Conservation (phyloP, 371 early-diverging fungal species). For the Conidiobolus incongruus region DNA sequence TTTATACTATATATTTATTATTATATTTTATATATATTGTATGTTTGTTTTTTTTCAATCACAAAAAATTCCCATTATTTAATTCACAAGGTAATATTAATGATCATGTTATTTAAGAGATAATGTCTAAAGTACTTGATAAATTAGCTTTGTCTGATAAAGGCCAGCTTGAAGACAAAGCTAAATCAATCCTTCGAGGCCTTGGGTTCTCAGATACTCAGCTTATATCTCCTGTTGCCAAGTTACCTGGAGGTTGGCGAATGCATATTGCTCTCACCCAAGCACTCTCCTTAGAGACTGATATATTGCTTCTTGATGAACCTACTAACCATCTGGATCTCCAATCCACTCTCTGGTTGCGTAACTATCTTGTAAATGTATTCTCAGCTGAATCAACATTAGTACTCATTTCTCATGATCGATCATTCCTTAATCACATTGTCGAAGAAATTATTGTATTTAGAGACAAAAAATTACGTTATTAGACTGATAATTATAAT, state of each 20-base stretch:
- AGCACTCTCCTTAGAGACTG: constrained; percentile 49
- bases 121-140: constrained; percentile 26
- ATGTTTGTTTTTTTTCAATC: no score
- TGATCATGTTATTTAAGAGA: constrained; percentile 9
- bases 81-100: background rate
- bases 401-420: constrained; percentile 62
- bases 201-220: constrained; percentile 28
- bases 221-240: constrained; percentile 12
- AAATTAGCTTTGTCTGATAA: constrained; percentile 17
- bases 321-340: constrained; percentile 68
- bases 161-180: constrained; percentile 26
- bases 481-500: constrained; percentile 52
- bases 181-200: constrained; percentile 27
- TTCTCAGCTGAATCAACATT: constrained; percentile 21
- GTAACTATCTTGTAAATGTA: constrained; percentile 30
- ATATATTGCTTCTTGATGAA: constrained; percentile 74
- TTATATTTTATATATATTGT: no score
- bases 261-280: constrained; percentile 66
- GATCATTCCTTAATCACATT: constrained; percentile 41
- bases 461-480: constrained; percentile 28
- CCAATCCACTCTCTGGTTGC: constrained; percentile 57
- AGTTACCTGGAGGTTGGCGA: constrained; percentile 76
- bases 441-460: constrained; percentile 46
- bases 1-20: no score
- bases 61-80: no score